These are phyloP conservation scores for Sclerotinia nivalis DNA, from an alignment of 2,329 filamentous ascomycete genomes.

Conservation along the genomic window DNA sequence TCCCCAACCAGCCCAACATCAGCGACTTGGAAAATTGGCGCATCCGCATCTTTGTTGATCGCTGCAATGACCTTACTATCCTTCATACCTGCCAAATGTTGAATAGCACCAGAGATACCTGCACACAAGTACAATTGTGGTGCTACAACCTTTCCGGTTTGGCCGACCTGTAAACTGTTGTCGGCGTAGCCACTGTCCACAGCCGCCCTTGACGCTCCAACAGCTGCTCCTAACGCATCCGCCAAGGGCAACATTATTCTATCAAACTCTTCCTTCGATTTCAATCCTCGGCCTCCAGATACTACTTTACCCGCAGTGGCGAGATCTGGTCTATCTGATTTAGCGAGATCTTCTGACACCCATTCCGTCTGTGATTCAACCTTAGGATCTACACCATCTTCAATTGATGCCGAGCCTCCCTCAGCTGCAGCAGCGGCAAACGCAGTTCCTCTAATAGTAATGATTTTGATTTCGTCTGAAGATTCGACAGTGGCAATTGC, in stretches of 20 bases:
- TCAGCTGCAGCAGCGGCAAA: conserved; percentile 75
- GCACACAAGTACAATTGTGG: conserved; percentile 94
- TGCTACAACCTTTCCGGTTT: conserved; percentile 98
- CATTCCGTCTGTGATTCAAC: conserved; percentile 73
- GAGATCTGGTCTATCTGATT: conserved; percentile 91
- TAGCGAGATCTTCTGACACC: conserved; percentile 90
- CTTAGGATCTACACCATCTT: conserved; percentile 84
- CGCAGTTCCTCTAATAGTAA: conserved; percentile 91
- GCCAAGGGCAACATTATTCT: conserved; percentile 87
- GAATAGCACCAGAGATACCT: conserved; percentile 95
- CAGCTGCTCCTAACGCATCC: conserved; percentile 89
- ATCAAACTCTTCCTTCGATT: conserved; percentile 98
- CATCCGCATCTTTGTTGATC: conserved; percentile 97
- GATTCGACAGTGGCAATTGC: conserved; percentile 96
- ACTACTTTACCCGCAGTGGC: conserved; percentile 88
- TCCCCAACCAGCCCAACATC: conserved; percentile 95
- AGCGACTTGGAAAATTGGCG: conserved; percentile 96
- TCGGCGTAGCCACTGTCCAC: conserved; percentile 98
- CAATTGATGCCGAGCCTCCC: conserved; percentile 72
- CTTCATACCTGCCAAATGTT: conserved; percentile 99
- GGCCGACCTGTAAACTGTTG: conserved; percentile 96
- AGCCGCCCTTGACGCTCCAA: conserved; percentile 90
- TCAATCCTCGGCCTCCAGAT: conserved; percentile 89
- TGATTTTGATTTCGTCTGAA: conserved; percentile 77
- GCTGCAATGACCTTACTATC: conserved; percentile 99